phyloP scores from a whole-genome alignment of 2,329 filamentous ascomycete species.

The Pezizomycotina sp. region DNA sequence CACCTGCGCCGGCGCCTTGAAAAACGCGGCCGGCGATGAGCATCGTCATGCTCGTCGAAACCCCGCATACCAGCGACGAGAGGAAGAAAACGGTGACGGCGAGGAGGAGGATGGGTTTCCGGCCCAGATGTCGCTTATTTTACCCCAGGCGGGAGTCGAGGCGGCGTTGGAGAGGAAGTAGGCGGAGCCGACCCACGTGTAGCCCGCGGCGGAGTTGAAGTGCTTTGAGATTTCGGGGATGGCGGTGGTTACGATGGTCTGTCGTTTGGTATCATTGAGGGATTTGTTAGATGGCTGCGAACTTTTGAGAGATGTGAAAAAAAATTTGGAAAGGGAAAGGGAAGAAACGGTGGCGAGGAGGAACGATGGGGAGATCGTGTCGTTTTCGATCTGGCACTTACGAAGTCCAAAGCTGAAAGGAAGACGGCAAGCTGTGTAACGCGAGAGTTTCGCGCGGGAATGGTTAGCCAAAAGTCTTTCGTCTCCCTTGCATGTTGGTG shows the following conservation, averaged over 20 bases:
- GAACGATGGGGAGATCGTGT: too few relatives aligned
- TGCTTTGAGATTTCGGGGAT: slow-evolving; percentile 48
- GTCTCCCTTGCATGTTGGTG: too few relatives aligned
- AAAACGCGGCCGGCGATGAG: slow-evolving; percentile 36
- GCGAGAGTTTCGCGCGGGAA: too few relatives aligned
- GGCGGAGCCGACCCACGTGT: slow-evolving; percentile 61
- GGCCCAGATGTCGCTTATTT: slow-evolving; percentile 42
- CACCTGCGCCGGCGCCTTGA: slow-evolving; percentile 39
- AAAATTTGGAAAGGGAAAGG: too few relatives aligned
- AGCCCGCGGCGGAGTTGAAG: slow-evolving; percentile 50
- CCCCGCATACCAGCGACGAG: slow-evolving; percentile 36
- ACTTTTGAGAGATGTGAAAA: too few relatives aligned
- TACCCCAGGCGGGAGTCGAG: slow-evolving; percentile 56
- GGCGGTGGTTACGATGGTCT: slow-evolving; percentile 46
- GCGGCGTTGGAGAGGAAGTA: slow-evolving; percentile 55
- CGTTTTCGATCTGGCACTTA: too few relatives aligned
- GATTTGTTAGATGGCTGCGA: too few relatives aligned
- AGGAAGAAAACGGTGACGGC: slow-evolving; percentile 38
- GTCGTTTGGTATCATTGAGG: too few relatives aligned
- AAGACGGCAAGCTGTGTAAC: too few relatives aligned
- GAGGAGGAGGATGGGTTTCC: slow-evolving; percentile 38
- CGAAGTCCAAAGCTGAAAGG: too few relatives aligned
- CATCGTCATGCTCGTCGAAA: slow-evolving; percentile 34
- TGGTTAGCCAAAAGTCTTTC: too few relatives aligned
- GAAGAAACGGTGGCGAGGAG: too few relatives aligned